Conservation (phyloP, 495 filamentous ascomycete species). For the Penicilliopsis zonata region DNA sequence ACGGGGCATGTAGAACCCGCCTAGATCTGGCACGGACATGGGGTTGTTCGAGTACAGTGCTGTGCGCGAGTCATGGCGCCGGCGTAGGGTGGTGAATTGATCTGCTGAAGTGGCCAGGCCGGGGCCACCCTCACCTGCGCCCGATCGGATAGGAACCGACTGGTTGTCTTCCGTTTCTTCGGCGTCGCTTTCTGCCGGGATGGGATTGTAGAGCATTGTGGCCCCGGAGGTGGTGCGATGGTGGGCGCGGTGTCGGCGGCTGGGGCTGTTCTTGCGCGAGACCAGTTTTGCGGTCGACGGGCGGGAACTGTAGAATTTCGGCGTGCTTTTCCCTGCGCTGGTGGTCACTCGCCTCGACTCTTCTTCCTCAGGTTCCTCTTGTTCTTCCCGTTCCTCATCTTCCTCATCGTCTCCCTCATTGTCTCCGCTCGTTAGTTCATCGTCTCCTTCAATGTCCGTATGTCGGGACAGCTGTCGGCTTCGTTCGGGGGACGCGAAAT, state of each 20-base stretch:
- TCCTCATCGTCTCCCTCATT: slow-evolving; percentile 61
- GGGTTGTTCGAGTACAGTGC: slow-evolving; percentile 35
- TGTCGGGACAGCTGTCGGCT: slow-evolving; percentile 36
- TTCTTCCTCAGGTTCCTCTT: slow-evolving; percentile 4
- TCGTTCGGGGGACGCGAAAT: slow-evolving; percentile 11
- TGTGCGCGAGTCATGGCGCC: slow-evolving; percentile 8
- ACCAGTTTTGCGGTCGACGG: slow-evolving; percentile 28
- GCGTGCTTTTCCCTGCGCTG: slow-evolving; percentile 17
- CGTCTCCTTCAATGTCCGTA: slow-evolving; percentile 76
- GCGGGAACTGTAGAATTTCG: slow-evolving; percentile 34
- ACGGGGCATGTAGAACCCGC: slow-evolving; percentile 25
- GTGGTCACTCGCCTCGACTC: slow-evolving; percentile 1
- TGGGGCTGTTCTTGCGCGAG: slow-evolving; percentile 27
- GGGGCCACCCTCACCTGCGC: slow-evolving; percentile 6
- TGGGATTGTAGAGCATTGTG: slow-evolving; percentile 56
- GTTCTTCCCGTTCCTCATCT: slow-evolving; percentile 29
- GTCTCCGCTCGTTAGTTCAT: slow-evolving; percentile 76
- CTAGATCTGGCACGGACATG: slow-evolving; percentile 41
- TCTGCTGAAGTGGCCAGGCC: slow-evolving; percentile 14
- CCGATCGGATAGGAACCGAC: slow-evolving; percentile 11
- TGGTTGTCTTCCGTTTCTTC: slow-evolving; percentile 34
- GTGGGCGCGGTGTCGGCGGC: slow-evolving; percentile 18
- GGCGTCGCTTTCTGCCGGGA: slow-evolving; percentile 31
- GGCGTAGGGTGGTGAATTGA: slow-evolving; percentile 17
- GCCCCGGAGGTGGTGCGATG: slow-evolving; percentile 60